Evolutionary conservation across 2,329 filamentous ascomycete genomes (phyloP), one percentile per base, ranked within the genome.

Genomic region (Scedosporium dehoogii): DNA sequence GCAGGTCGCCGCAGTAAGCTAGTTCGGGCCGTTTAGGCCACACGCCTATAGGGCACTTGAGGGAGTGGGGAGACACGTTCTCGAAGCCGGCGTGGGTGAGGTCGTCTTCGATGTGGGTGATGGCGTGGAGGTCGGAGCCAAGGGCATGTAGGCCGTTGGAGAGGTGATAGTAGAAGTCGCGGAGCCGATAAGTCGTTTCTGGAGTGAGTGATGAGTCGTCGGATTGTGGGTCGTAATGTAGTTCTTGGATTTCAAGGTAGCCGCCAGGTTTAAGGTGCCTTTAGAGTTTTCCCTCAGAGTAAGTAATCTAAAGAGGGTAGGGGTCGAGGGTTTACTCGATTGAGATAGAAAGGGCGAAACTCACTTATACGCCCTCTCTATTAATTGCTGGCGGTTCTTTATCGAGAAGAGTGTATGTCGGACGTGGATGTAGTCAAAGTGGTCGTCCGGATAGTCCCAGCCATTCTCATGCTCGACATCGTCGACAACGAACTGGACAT

Each of bases 211-310:
- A 75, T 53, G 67, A 58, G 70, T 83, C 80, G 67, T 82, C 79
- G 67, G 75, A 77, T 9, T 71, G 70, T 3, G 76, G 70, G 12
- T 66, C 65, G 66, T 76, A 75, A 48, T 75, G 70, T 48, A 81
- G 73, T 48, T 82, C 80, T 63, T 80, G 77, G 25, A 81, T 67
- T 66, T 83, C 80, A 27, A 82, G 71, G 62, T 77, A 81, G 27
- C 79, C 80, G 33, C 80, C 80, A 1, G 80, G 80, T 64, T 81
- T 81, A 7, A 81, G 70, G 66, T 82, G 79, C 61, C 79, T 81
- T 51, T 14, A 16, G 23, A 18, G 44, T 33, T 25, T 25, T 59
- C 21, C 16, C 33, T n/a, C 9, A 12, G 23, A n/a, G 33, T 38
- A 38, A 38, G 33, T 4, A 38, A 38, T 38, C 33, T 38, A 38